A percentile compares a stretch with the other conserved stretches of the same genome.
Evolutionary conservation across 768 basidiomycete genomes (phyloP).

Genomic region (Russula sp.): DNA sequence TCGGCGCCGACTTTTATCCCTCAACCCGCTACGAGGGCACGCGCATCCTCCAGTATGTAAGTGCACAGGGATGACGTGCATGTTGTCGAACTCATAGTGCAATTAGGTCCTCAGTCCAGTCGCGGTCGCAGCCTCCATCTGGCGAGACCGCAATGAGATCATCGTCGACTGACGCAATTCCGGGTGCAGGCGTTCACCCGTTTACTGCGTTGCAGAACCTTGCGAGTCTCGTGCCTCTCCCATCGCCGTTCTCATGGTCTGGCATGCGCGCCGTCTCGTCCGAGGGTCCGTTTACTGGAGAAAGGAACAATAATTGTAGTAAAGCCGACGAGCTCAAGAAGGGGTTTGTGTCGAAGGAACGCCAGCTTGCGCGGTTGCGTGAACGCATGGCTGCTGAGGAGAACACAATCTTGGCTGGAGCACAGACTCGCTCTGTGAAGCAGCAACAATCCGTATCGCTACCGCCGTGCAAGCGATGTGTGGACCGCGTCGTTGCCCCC

Average conservation of each 20-base stretch:
- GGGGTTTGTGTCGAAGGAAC: conserved; percentile 57
- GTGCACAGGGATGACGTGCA: conserved; percentile 31
- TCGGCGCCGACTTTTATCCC: conserved; percentile 37
- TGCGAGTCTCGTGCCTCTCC: conserved; percentile 55
- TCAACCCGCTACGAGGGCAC: conserved; percentile 39
- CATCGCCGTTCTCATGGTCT: conserved; percentile 46
- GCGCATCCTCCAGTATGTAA: conserved; percentile 42
- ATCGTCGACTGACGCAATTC: conserved; percentile 1
- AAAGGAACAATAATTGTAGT: conserved; percentile 11
- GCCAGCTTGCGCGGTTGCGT: conserved; percentile 63
- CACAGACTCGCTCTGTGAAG: background rate
- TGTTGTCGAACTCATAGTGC: conserved; percentile 6
- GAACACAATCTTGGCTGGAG: background rate
- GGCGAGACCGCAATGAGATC: conserved; percentile 34
- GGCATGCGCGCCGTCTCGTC: background rate
- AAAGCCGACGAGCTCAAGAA: conserved; percentile 31
- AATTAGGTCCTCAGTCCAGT: conserved; percentile 4
- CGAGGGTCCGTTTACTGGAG: background rate
- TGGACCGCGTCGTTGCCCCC: conserved; percentile 23
- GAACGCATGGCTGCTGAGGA: conserved; percentile 51
- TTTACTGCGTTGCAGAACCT: conserved; percentile 53
- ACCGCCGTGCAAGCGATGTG: conserved; percentile 18
- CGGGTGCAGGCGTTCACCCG: background rate
- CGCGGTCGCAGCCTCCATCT: conserved; percentile 29
- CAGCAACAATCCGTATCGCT: background rate